Percentiles rank a stretch among this genome's conserved stretches.
Evolutionary conservation across 139 green algal species (phyloP).

Genomic region (Pseudopediastrum boryanum): DNA sequence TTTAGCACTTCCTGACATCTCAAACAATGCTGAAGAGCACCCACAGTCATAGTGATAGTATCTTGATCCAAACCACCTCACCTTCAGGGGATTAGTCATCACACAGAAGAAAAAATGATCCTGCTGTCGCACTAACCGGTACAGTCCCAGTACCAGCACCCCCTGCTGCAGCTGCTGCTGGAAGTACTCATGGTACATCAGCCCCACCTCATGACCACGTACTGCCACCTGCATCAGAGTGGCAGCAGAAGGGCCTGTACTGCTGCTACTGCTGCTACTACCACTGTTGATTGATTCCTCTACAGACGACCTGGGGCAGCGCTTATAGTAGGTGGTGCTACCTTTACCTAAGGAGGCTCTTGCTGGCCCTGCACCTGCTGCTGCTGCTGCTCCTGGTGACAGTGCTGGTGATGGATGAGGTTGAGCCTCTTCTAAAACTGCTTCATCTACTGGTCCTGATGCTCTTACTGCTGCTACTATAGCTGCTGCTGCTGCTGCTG

Average conservation of each 20-base stretch:
- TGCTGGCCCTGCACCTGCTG: neutral
- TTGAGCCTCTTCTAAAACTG: neutral
- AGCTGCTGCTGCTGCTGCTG: neutral
- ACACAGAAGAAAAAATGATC: constrained; percentile 1
- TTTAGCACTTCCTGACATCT: too few species aligned
- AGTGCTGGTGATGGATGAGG: too few species aligned
- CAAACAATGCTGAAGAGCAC: too few species aligned
- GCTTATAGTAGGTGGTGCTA: neutral
- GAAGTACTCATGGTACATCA: constrained; percentile 8
- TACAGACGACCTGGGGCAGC: neutral
- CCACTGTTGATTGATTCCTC: too few species aligned
- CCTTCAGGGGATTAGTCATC: constrained; percentile 21
- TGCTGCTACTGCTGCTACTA: too few species aligned
- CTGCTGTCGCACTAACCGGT: constrained; percentile 10
- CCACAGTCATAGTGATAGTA: too few species aligned
- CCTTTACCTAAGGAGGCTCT: neutral
- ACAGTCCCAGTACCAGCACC: constrained; percentile 36
- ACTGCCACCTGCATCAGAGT: neutral
- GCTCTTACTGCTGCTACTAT: neutral
- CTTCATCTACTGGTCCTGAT: neutral
- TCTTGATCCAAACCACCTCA: neutral
- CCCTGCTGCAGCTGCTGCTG: constrained; percentile 17
- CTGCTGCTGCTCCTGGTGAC: neutral
- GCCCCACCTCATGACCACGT: neutral
- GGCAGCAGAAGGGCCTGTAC: neutral